Percentiles rank a stretch among this genome's conserved stretches.
These are phyloP conservation scores for Caryopteris hybrid DNA, from an alignment of 305 asterid species.

Conservation along the genomic window DNA sequence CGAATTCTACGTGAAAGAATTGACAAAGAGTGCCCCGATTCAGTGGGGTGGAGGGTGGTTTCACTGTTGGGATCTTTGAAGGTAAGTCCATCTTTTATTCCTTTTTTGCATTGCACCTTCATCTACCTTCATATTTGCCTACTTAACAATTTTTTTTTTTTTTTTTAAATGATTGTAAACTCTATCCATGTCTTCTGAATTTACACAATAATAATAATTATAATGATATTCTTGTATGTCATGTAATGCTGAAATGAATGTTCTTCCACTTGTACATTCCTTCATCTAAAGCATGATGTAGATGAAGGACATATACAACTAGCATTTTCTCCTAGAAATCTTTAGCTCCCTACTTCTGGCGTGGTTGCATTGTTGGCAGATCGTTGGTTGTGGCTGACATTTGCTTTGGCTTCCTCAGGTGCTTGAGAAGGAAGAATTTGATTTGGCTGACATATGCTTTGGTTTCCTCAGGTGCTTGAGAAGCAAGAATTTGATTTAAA, in stretches of 20 bases:
- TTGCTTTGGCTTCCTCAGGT: conserved; percentile 36
- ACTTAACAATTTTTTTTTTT: background rate
- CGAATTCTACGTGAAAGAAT: conserved; percentile 36
- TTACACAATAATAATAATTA: no score
- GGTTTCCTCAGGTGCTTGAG: conserved; percentile 51
- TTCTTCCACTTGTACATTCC: background rate
- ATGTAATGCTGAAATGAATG: background rate
- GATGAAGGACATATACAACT: background rate
- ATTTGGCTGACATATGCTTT: conserved; percentile 22
- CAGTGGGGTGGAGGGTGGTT: conserved; percentile 27
- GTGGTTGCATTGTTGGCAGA: background rate
- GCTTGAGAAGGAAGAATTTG: conserved; percentile 50
- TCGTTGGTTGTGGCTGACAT: conserved; percentile 13
- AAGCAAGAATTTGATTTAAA: conserved; percentile 42
- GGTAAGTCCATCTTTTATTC: conserved; percentile 27
- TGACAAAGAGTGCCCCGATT: conserved; percentile 14
- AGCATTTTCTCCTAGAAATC: background rate
- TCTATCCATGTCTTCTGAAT: background rate
- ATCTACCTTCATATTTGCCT: background rate
- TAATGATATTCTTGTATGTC: no score
- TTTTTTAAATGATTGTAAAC: background rate
- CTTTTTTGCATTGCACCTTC: background rate
- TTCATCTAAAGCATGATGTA: background rate
- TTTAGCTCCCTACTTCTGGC: conserved; percentile 8
- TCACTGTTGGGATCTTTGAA: conserved; percentile 41